These are phyloP conservation scores for Choanephora cucurbitarum DNA, from an alignment of 371 early-diverging fungal species.

Conservation along the genomic window DNA sequence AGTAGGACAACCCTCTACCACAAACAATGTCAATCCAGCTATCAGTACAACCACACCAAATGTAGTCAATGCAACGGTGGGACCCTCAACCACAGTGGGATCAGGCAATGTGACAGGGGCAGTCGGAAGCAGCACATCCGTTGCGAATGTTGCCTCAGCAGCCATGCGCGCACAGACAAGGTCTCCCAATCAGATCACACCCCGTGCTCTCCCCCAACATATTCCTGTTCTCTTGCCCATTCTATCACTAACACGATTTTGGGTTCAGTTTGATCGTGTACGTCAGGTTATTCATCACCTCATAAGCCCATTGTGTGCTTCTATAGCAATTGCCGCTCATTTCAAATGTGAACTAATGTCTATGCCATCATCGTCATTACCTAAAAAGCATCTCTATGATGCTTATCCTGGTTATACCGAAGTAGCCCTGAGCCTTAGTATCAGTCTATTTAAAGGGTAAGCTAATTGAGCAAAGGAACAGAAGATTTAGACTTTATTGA, in stretches of 20 bases:
- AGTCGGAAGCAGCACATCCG: background rate
- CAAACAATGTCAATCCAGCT: constrained; percentile 4
- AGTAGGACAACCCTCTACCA: constrained; percentile 1
- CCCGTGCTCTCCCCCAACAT: constrained; percentile 20
- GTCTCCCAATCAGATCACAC: background rate
- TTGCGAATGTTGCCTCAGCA: background rate
- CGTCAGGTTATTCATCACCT: constrained; percentile 35
- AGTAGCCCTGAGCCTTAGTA: constrained; percentile 31
- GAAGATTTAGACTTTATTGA: constrained; percentile 2
- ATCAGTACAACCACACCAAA: constrained; percentile 3
- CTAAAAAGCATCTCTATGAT: constrained; percentile 15
- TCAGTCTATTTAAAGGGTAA: constrained; percentile 49
- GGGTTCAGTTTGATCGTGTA: constrained; percentile 48
- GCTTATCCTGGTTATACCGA: constrained; percentile 38
- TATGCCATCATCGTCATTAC: background rate
- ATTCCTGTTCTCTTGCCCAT: constrained; percentile 40
- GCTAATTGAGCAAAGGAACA: no score
- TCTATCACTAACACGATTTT: constrained; percentile 39
- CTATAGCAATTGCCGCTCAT: constrained; percentile 36
- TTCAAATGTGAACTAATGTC: constrained; percentile 24
- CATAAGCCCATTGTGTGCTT: constrained; percentile 34
- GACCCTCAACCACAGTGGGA: no score
- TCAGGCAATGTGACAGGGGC: background rate
- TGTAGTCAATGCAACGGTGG: background rate
- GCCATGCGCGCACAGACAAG: constrained; percentile 13